Percentiles rank a stretch among this genome's conserved stretches.
Evolutionary conservation across 2,329 filamentous ascomycete genomes (phyloP).

Genomic region (Claviceps sp.): DNA sequence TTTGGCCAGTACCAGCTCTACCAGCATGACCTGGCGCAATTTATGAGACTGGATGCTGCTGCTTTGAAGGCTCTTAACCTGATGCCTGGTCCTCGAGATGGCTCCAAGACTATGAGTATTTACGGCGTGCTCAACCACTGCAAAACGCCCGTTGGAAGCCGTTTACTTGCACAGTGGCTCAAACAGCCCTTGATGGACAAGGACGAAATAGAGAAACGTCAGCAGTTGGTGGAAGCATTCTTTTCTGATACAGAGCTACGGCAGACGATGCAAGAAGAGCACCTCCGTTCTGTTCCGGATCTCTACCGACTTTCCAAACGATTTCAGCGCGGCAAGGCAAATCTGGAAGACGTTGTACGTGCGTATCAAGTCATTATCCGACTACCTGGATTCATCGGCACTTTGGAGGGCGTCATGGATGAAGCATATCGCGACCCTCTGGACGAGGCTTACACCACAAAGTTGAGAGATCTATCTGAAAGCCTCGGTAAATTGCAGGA

Average conservation of each 20-base stretch:
- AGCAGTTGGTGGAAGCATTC: slow-evolving; percentile 92
- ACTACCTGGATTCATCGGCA: slow-evolving; percentile 77
- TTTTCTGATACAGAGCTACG: slow-evolving; percentile 83
- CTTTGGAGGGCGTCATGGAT: slow-evolving; percentile 89
- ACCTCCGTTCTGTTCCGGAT: slow-evolving; percentile 84
- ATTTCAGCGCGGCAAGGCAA: slow-evolving; percentile 84
- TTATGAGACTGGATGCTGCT: slow-evolving; percentile 95
- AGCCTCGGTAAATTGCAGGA: slow-evolving; percentile 79
- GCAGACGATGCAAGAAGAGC: slow-evolving; percentile 94
- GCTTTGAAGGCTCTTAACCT: slow-evolving; percentile 89
- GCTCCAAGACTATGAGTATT: slow-evolving; percentile 93
- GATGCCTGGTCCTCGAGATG: slow-evolving; percentile 90
- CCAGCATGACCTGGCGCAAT: slow-evolving; percentile 91
- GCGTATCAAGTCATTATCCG: slow-evolving; percentile 92
- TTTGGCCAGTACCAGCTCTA: slow-evolving; percentile 96
- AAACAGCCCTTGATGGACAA: slow-evolving; percentile 95
- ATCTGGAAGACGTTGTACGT: slow-evolving; percentile 86
- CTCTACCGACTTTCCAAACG: slow-evolving; percentile 87
- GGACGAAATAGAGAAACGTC: slow-evolving; percentile 75
- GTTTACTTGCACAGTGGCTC: slow-evolving; percentile 86
- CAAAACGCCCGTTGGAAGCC: slow-evolving; percentile 87
- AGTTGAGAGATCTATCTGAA: slow-evolving; percentile 63
- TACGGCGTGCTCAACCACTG: slow-evolving; percentile 93
- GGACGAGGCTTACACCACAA: slow-evolving; percentile 75
- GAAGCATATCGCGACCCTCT: slow-evolving; percentile 81